Evolutionary conservation across 306 rosid species (phyloP).

Genomic region (Vigna trinervia): DNA sequence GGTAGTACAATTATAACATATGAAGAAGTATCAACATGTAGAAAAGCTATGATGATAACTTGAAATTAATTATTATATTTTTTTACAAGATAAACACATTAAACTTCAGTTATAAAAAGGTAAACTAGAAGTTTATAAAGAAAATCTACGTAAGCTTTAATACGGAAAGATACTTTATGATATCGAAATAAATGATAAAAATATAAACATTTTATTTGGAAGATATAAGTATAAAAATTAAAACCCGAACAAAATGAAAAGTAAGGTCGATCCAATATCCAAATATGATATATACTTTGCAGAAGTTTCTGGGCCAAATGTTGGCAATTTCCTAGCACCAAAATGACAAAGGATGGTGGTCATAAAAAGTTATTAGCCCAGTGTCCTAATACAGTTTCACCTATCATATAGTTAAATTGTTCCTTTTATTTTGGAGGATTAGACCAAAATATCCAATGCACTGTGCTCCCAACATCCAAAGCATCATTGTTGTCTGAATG

Average conservation of each 20-base stretch:
- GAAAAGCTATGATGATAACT: no score
- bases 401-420: constrained; percentile 25
- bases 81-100: no score
- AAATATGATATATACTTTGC: neutral
- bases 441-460: constrained; percentile 38
- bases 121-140: no score
- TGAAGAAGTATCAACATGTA: no score
- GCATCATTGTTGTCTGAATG: constrained; percentile 47
- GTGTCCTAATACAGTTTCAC: constrained; percentile 22
- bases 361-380: constrained; percentile 12
- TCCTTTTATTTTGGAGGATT: constrained; percentile 28
- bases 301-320: neutral
- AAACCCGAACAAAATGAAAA: neutral
- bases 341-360: neutral
- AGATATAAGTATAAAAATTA: no score
- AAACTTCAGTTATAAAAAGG: no score
- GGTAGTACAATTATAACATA: no score
- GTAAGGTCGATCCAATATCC: constrained; percentile 3
- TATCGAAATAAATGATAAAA: no score
- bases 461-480: constrained; percentile 40
- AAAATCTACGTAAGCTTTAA: no score
- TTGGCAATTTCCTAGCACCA: constrained; percentile 19
- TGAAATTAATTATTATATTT: no score
- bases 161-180: no score
- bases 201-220: no score